Evolutionary conservation across 2,329 filamentous ascomycete genomes (phyloP).

Genomic region (Alternaria ventricosa): DNA sequence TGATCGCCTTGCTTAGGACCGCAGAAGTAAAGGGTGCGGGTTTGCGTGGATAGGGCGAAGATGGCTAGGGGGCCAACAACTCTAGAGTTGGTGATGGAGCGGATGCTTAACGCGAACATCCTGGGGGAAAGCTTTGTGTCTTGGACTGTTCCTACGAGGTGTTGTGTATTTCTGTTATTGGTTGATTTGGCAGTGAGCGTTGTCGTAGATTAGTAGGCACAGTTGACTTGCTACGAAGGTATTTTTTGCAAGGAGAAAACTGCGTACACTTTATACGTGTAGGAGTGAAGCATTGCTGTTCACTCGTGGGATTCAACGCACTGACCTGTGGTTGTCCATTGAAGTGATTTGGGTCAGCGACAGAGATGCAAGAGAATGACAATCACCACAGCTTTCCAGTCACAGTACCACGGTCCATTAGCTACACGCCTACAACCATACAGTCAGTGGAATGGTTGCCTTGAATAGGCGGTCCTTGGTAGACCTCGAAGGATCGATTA

Average conservation of each 20-base stretch:
- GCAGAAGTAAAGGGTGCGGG: slow-evolving; percentile 2
- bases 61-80: not conserved
- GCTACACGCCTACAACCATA: not conserved
- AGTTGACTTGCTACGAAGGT: not conserved
- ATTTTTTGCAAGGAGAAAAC: not conserved
- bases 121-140: not conserved
- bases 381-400: not conserved
- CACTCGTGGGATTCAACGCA: not conserved
- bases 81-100: not conserved
- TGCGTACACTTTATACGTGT: not conserved
- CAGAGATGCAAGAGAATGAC: not conserved
- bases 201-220: not conserved
- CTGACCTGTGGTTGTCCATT: not conserved
- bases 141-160: not conserved
- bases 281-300: not conserved
- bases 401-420: not conserved
- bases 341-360: not conserved
- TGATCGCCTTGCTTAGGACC: not conserved
- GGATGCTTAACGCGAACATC: not conserved
- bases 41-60: not conserved
- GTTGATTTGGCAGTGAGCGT: not conserved
- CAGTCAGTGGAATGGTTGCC: not conserved
- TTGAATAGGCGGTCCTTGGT: not conserved
- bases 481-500: not conserved
- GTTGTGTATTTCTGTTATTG: not conserved